Evolutionary conservation across 495 filamentous ascomycete species (phyloP).

Genomic region (Neurospora pannonica): DNA sequence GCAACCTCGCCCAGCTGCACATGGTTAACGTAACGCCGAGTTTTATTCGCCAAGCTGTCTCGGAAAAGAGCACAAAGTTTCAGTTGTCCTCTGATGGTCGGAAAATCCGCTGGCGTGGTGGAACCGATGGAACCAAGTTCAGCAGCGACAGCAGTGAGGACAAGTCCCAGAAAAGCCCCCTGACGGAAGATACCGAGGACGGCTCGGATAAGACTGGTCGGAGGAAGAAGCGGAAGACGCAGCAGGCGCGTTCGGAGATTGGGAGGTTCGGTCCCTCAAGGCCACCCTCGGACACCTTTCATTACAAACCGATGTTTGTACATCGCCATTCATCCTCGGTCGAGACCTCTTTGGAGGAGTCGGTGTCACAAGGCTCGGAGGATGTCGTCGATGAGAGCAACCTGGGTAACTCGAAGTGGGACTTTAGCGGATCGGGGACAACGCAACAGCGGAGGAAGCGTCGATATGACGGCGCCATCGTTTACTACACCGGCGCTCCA

Average conservation of each 20-base stretch:
- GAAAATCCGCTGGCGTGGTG: slow-evolving; percentile 65
- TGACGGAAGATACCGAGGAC: slow-evolving; percentile 29
- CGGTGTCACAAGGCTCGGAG: slow-evolving; percentile 18
- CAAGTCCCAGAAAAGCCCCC: slow-evolving; percentile 28
- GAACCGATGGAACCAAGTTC: slow-evolving; percentile 47
- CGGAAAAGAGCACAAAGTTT: slow-evolving; percentile 55
- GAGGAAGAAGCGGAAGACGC: slow-evolving; percentile 32
- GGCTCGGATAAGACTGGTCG: slow-evolving; percentile 24
- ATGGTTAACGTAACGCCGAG: slow-evolving; percentile 66
- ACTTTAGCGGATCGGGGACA: slow-evolving; percentile 33
- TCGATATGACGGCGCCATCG: slow-evolving; percentile 59
- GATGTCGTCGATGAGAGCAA: slow-evolving; percentile 28
- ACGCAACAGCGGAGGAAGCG: slow-evolving; percentile 30
- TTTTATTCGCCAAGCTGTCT: slow-evolving; percentile 59
- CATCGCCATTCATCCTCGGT: slow-evolving; percentile 32
- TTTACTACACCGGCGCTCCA: slow-evolving; percentile 64
- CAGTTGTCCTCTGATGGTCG: slow-evolving; percentile 64
- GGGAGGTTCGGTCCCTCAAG: slow-evolving; percentile 26
- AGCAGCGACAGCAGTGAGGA: slow-evolving; percentile 47
- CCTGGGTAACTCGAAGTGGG: slow-evolving; percentile 26
- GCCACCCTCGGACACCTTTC: slow-evolving; percentile 38
- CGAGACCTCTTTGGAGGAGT: slow-evolving; percentile 35
- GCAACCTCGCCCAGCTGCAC: slow-evolving; percentile 72
- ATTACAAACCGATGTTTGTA: slow-evolving; percentile 56
- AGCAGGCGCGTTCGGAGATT: slow-evolving; percentile 3